Evolutionary conservation across 1,139 yeast species (phyloP).

Genomic region (Magnusiomyces paraingens): DNA sequence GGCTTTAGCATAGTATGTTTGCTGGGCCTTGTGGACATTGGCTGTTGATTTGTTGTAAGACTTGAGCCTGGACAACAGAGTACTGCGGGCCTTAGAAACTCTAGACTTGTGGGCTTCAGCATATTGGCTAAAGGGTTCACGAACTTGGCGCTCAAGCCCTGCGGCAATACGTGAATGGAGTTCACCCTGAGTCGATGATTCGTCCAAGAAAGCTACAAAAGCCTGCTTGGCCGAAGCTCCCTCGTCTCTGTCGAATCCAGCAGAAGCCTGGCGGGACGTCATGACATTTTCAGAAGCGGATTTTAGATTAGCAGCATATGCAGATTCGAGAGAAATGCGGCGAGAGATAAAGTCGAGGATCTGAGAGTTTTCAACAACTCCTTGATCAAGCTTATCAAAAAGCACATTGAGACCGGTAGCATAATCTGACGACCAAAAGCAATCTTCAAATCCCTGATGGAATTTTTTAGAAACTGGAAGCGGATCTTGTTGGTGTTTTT

Average conservation of each 20-base stretch:
- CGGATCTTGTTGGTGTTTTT: not conserved
- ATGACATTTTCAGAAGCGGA: conserved; percentile 2
- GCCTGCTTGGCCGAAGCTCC: conserved; percentile 47
- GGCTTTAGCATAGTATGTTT: conserved; percentile 65
- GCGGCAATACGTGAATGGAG: conserved; percentile 58
- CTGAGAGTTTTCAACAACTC: conserved; percentile 64
- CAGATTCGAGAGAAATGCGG: conserved; percentile 58
- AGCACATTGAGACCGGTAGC: conserved; percentile 49
- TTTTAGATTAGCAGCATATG: conserved; percentile 49
- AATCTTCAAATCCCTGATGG: conserved; percentile 17
- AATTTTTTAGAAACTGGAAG: not conserved
- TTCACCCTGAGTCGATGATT: conserved; percentile 56
- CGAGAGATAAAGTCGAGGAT: conserved; percentile 52
- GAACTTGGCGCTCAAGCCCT: conserved; percentile 51
- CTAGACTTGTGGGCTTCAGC: conserved; percentile 61
- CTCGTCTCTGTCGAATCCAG: conserved; percentile 38
- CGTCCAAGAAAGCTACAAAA: conserved; percentile 43
- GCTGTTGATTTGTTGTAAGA: conserved; percentile 42
- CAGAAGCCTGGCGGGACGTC: conserved; percentile 4
- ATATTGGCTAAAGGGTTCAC: conserved; percentile 69
- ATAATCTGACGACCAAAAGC: conserved; percentile 73
- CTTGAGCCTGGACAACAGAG: conserved; percentile 43
- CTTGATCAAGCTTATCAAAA: conserved; percentile 57
- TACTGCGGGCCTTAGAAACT: conserved; percentile 51
- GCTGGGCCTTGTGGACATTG: conserved; percentile 51